Evolutionary conservation across 306 rosid genomes (phyloP).

Genomic region (Begonia peltatifolia): DNA sequence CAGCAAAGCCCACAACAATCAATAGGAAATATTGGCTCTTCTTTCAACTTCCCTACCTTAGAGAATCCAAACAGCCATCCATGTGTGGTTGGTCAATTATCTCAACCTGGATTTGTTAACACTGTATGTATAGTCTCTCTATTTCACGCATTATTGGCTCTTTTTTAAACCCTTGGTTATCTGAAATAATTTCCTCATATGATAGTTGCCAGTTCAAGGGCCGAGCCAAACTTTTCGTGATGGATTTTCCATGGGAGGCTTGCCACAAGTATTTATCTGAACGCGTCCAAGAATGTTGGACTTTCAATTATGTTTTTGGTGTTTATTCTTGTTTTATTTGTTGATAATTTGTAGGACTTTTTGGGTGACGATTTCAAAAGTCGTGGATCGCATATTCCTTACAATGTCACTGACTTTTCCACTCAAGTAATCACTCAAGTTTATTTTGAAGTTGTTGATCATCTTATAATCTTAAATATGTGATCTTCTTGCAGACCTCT

Average conservation of each 20-base stretch:
- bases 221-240: conserved; percentile 74
- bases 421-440: conserved; percentile 97
- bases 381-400: conserved; percentile 98
- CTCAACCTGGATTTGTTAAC: conserved; percentile 94
- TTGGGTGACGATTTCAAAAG: conserved; percentile 99
- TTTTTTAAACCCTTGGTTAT: no score
- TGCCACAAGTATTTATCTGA: conserved; percentile 61
- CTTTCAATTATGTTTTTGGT: no score
- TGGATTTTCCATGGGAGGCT: conserved; percentile 83
- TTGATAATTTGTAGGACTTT: conserved; percentile 47
- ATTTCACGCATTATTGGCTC: neutral
- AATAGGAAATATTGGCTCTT: conserved; percentile 64
- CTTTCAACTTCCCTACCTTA: conserved; percentile 63
- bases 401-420: conserved; percentile 86
- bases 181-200: conserved; percentile 6
- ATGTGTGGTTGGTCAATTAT: conserved; percentile 84
- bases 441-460: neutral
- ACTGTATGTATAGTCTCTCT: conserved; percentile 15
- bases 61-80: conserved; percentile 97
- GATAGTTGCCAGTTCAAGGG: conserved; percentile 79
- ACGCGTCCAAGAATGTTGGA: no score
- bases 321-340: conserved; percentile 4
- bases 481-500: conserved; percentile 50
- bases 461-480: neutral
- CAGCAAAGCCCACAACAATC: conserved; percentile 82